phyloP scores from a whole-genome alignment of 306 rosid species.

The Purshia tridentata region DNA sequence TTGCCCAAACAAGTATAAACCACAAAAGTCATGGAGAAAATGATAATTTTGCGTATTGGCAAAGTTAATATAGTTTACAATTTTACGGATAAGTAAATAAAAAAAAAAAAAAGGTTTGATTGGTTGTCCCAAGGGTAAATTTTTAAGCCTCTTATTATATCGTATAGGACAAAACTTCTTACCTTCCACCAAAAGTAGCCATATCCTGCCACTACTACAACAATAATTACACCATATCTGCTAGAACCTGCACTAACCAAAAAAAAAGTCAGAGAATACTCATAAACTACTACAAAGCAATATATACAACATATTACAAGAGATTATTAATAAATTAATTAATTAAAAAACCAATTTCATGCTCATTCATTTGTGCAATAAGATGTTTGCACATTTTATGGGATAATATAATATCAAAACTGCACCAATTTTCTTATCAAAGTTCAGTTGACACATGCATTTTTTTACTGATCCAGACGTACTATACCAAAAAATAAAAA shows the following conservation, averaged over 20 bases:
- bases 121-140: background rate
- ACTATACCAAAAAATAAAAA: background rate
- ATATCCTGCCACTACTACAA: constrained; percentile 67
- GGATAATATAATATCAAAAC: background rate
- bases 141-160: background rate
- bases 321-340: background rate
- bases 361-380: background rate
- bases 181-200: constrained; percentile 98
- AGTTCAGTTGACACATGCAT: background rate
- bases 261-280: constrained; percentile 26
- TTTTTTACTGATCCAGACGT: background rate
- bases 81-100: too few species aligned
- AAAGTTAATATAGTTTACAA: background rate
- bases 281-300: constrained; percentile 4
- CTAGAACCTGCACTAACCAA: constrained; percentile 46
- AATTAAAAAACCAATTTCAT: background rate
- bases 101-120: background rate
- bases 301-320: background rate
- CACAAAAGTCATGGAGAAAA: background rate
- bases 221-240: constrained; percentile 60
- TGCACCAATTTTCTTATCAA: background rate
- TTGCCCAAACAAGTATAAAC: background rate
- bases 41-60: background rate
- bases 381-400: background rate
- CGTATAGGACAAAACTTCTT: constrained; percentile 24